Evolutionary conservation across 78 protist species (phyloP).

Genomic region (Abeoforma whisleri): DNA sequence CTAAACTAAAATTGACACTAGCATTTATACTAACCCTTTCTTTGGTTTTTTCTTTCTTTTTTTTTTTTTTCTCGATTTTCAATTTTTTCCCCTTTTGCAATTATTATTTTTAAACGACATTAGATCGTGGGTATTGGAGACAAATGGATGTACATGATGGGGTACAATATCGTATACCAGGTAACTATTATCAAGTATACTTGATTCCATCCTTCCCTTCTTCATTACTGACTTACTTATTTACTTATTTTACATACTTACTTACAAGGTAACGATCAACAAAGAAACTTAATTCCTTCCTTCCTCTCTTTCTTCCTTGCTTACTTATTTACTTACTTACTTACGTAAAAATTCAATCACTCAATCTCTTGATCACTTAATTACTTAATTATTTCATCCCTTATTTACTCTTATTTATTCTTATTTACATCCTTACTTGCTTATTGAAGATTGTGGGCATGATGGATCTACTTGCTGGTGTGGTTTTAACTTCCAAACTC

Average conservation of each 20-base stretch:
- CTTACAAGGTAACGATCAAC: too few species aligned
- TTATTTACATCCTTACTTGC: not conserved
- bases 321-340: not conserved
- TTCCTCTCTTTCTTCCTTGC: not conserved
- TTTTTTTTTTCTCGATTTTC: too few species aligned
- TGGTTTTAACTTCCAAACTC: slow-evolving; percentile 49
- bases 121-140: slow-evolving; percentile 16
- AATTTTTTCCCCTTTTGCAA: too few species aligned
- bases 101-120: too few species aligned
- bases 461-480: slow-evolving; percentile 47
- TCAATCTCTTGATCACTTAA: not conserved
- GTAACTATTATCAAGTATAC: too few species aligned
- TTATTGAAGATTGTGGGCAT: not conserved
- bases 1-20: too few species aligned
- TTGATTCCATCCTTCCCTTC: too few species aligned
- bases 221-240: too few species aligned
- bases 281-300: too few species aligned
- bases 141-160: slow-evolving; percentile 22
- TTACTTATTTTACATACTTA: too few species aligned
- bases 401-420: not conserved
- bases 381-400: not conserved
- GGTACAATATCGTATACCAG: slow-evolving; percentile 31
- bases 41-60: too few species aligned
- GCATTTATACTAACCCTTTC: too few species aligned
- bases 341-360: not conserved